Conservation (phyloP, 2,329 filamentous ascomycete genomes). For the Aspergillus phoenicis region DNA sequence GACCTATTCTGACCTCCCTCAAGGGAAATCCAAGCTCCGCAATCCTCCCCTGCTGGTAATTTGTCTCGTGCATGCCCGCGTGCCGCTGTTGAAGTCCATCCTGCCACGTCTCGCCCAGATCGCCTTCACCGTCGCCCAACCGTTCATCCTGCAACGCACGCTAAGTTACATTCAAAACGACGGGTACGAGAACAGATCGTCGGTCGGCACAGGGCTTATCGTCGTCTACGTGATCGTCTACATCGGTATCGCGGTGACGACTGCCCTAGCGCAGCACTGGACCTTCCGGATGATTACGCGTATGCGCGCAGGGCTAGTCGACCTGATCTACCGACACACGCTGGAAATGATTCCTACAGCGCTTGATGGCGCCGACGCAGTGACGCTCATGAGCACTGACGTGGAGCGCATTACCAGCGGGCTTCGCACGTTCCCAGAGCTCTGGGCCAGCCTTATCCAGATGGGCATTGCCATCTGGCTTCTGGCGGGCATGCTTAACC, state of each 20-base stretch:
- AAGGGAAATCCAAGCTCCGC: background rate
- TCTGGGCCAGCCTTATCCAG: constrained; percentile 23
- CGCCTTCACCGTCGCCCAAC: constrained; percentile 51
- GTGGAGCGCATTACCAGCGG: constrained; percentile 31
- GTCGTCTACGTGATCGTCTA: constrained; percentile 47
- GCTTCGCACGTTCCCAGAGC: constrained; percentile 30
- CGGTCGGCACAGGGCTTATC: constrained; percentile 38
- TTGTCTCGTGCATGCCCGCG: background rate
- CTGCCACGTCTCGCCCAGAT: constrained; percentile 43
- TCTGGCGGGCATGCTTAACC: background rate
- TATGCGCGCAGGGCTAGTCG: constrained; percentile 6
- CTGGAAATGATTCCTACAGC: constrained; percentile 23
- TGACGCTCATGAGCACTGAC: constrained; percentile 40
- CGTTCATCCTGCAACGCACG: constrained; percentile 43
- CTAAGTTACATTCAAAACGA: background rate
- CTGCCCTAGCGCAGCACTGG: constrained; percentile 12
- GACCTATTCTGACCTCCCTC: background rate
- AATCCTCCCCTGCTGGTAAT: background rate
- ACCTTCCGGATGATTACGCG: constrained; percentile 15
- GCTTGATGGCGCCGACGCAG: constrained; percentile 21
- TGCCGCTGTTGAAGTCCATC: constrained; percentile 25
- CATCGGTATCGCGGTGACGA: constrained; percentile 45
- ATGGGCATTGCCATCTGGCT: constrained; percentile 23
- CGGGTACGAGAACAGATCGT: constrained; percentile 24
- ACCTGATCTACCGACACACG: constrained; percentile 38